Evolutionary conservation across 2,329 filamentous ascomycete genomes (phyloP), one percentile per base, ranked within the genome.

Genomic region (Aschersonia sp.): DNA sequence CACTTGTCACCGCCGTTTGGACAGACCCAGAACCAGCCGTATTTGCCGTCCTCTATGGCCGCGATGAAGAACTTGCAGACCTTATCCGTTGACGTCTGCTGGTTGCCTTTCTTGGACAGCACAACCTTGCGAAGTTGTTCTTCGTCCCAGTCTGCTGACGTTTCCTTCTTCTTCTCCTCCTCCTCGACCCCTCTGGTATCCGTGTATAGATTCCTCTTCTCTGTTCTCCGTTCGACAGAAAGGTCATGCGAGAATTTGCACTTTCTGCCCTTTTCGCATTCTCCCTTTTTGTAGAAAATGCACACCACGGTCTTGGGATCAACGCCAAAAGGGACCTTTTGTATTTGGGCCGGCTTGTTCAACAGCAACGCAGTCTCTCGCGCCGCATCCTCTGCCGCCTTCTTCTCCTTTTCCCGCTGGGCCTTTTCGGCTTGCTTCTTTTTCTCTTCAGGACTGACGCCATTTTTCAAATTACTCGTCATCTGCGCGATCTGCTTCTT

Each of bases 21-120:
- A 76, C 92, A 98, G 51, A 81, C 75, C 92, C 92, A 98, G 70
- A 98, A 97, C 92, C 92, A 98, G 53, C 92, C 92, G 60, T 98
- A 98, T 68, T 97, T 98, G 59, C 89, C 86, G 62, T 98, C 92
- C 69, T 98, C 92, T 53, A 98, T 92, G 30, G 92, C 92, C 56
- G 89, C 83, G 63, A 97, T 92, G 65, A 98, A 98, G 73, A 72
- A 95, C 69, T 97, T 98, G 86, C 92, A 98, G 55, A 98, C 92
- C 70, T 97, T 98, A 63, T 98, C 92, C 44, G 92, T 98, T 4
- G 85, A 86, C 29, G 89, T 95, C 63, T 84, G 82, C 51, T 94
- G 92, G 67, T 98, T 98, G 47, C 92, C 92, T 67, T 98, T 94
- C 72, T 98, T 98, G 59, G 85, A 94, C 63, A 94, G 58, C 30